phyloP scores from a whole-genome alignment of 2,329 filamentous ascomycete genomes.

The Aschersonia sp. region DNA sequence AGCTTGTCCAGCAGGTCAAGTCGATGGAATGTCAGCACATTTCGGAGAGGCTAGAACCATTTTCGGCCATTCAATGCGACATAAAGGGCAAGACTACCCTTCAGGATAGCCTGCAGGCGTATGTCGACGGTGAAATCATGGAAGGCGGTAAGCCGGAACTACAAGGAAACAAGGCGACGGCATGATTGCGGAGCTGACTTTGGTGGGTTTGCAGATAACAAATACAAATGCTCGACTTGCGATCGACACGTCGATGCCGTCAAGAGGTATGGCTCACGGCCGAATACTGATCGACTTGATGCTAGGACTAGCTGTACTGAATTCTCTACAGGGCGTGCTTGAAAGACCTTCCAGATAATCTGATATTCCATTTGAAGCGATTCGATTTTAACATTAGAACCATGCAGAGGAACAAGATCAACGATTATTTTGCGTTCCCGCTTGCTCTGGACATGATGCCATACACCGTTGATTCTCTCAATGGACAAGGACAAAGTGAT shows the following conservation, averaged over 20 bases:
- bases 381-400: constrained; percentile 71
- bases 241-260: constrained; percentile 83
- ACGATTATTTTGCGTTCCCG: constrained; percentile 87
- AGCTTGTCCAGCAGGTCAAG: constrained; percentile 86
- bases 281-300: neutral
- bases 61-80: constrained; percentile 89
- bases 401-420: constrained; percentile 79
- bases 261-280: constrained; percentile 44
- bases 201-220: constrained; percentile 55
- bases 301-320: constrained; percentile 5
- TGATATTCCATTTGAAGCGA: constrained; percentile 89
- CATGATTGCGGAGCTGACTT: neutral
- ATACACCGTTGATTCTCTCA: constrained; percentile 78
- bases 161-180: neutral
- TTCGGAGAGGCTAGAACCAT: constrained; percentile 78
- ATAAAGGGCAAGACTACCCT: constrained; percentile 82
- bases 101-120: constrained; percentile 81
- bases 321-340: constrained; percentile 55
- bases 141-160: constrained; percentile 52
- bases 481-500: constrained; percentile 35
- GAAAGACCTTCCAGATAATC: constrained; percentile 81
- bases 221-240: constrained; percentile 91
- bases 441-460: constrained; percentile 69
- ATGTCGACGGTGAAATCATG: constrained; percentile 91
- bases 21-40: constrained; percentile 91